A percentile compares a stretch with the other conserved stretches of the same genome.
These are phyloP conservation scores for Luzula sylvatica DNA, from an alignment of 176 grass and related monocot species.

Conservation along the genomic window DNA sequence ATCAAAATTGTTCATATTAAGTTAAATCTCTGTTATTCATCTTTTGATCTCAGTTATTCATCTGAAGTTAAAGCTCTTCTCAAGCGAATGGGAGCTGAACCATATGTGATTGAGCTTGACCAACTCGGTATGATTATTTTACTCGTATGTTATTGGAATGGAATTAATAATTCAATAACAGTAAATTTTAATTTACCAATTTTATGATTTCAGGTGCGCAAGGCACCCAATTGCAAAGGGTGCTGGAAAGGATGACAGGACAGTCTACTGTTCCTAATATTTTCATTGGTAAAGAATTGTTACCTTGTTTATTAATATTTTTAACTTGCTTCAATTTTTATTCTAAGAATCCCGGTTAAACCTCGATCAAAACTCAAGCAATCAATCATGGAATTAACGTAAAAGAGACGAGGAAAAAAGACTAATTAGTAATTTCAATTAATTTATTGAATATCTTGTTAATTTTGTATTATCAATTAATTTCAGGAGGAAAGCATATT, in stretches of 20 bases:
- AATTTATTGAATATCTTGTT: no score
- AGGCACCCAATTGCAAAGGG: slow-evolving; percentile 75
- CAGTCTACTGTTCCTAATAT: slow-evolving; percentile 87
- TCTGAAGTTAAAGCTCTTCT: slow-evolving; percentile 81
- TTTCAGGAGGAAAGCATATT: slow-evolving; percentile 81
- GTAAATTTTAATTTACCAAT: slow-evolving; percentile 3
- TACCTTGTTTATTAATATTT: slow-evolving; percentile 12
- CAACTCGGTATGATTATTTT: slow-evolving; percentile 39
- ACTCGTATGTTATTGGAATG: background rate
- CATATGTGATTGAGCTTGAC: slow-evolving; percentile 81
- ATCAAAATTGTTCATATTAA: background rate
- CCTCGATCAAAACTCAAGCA: no score
- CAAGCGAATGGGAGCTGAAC: slow-evolving; percentile 65
- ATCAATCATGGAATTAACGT: no score
- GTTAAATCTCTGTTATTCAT: slow-evolving; percentile 2
- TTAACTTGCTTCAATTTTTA: slow-evolving; percentile 1
- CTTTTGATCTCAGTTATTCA: slow-evolving; percentile 46
- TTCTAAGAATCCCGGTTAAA: no score
- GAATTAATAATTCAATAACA: no score
- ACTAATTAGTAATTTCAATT: no score
- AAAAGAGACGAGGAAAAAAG: no score
- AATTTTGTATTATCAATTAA: no score
- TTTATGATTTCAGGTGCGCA: slow-evolving; percentile 49
- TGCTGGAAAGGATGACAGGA: slow-evolving; percentile 74
- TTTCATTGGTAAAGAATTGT: slow-evolving; percentile 50